These are phyloP conservation scores for Sergeia podlipaevii DNA, from an alignment of 208 protist species.

Conservation along the genomic window DNA sequence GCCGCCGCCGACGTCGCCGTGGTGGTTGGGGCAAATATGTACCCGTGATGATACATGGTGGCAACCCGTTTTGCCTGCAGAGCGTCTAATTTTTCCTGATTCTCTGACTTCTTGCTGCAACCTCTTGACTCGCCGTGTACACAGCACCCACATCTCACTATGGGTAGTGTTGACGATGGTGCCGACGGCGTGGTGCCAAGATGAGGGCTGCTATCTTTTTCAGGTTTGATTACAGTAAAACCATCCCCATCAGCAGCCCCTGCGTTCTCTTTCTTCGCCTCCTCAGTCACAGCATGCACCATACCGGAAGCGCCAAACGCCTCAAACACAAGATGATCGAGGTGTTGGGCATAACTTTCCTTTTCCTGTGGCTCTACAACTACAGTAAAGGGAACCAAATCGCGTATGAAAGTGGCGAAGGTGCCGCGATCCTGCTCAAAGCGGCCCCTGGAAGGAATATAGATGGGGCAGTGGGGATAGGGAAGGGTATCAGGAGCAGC, in stretches of 20 bases:
- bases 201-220: neutral
- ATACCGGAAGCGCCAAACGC: conserved; percentile 38
- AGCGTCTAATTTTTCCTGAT: neutral
- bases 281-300: conserved; percentile 6
- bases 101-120: neutral
- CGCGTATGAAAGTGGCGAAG: conserved; percentile 47
- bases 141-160: conserved; percentile 4
- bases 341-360: conserved; percentile 37
- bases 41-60: conserved; percentile 28
- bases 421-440: conserved; percentile 53
- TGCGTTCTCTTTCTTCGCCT: neutral
- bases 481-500: conserved; percentile 2
- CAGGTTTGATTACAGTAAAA: neutral
- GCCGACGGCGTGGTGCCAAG: neutral
- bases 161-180: neutral
- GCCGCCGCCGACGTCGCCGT: neutral
- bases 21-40: conserved; percentile 18
- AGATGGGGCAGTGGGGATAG: conserved; percentile 79
- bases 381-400: conserved; percentile 72
- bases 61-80: neutral
- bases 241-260: neutral
- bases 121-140: neutral
- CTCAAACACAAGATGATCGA: conserved; percentile 58
- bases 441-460: conserved; percentile 77
- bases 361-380: conserved; percentile 73